phyloP scores from a whole-genome alignment of 306 rosid genomes.

The Fagus crenata region DNA sequence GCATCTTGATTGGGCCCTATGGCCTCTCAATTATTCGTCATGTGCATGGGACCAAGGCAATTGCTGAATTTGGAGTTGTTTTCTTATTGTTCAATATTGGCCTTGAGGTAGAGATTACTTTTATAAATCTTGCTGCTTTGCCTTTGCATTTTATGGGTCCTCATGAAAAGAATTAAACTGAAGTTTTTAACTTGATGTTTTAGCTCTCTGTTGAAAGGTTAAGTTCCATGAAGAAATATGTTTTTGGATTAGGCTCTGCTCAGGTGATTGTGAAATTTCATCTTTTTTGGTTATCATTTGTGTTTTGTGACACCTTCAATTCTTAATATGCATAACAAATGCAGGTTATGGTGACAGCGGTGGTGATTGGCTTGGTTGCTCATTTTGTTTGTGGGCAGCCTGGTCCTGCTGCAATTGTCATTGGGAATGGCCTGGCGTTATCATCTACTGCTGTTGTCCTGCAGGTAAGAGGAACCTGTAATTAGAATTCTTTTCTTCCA shows the following conservation, averaged over 20 bases:
- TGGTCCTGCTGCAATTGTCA: constrained; percentile 93
- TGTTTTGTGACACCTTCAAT: constrained; percentile 28
- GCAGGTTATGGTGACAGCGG: constrained; percentile 95
- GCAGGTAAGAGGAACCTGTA: constrained; percentile 50
- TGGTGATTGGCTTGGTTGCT: constrained; percentile 71
- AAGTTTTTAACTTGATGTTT: constrained; percentile 40
- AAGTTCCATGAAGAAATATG: constrained; percentile 99
- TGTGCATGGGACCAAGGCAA: constrained; percentile 96
- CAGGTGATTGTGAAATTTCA: constrained; percentile 70
- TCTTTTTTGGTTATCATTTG: constrained; percentile 14
- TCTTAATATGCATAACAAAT: constrained; percentile 39
- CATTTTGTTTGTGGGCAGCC: constrained; percentile 80
- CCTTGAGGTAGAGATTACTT: constrained; percentile 71
- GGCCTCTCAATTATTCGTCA: constrained; percentile 95
- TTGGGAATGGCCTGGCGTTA: constrained; percentile 97
- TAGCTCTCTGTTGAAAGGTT: constrained; percentile 99
- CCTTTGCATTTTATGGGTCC: constrained; percentile 26
- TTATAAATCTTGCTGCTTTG: constrained; percentile 31
- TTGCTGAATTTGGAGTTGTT: constrained; percentile 99
- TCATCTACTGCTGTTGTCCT: constrained; percentile 98
- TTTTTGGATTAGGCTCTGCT: constrained; percentile 95
- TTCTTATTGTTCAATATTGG: constrained; percentile 97
- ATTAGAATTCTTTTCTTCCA: not conserved
- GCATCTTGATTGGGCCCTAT: constrained; percentile 97
- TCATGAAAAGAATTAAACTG: constrained; percentile 34